Conservation (phyloP, 441 rosid genomes). For the Mallotus japonicus region DNA sequence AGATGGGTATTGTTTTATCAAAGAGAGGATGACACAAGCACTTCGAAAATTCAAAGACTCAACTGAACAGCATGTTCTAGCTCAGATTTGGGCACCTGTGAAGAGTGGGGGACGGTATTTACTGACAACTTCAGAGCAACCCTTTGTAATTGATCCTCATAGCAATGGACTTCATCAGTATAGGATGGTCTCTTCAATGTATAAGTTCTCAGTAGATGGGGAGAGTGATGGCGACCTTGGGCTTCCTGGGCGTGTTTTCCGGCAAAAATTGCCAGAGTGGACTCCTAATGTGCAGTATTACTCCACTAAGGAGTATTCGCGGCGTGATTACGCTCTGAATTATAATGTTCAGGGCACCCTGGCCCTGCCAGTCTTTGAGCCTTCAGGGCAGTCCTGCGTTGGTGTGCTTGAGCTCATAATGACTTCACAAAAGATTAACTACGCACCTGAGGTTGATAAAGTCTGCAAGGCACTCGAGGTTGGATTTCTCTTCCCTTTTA, state of each 20-base stretch:
- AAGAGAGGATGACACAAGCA: constrained; percentile 87
- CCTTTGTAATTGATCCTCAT: constrained; percentile 75
- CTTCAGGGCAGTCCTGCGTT: constrained; percentile 70
- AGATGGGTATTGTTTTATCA: constrained; percentile 59
- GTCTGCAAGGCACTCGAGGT: constrained; percentile 99
- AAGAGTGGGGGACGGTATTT: constrained; percentile 55
- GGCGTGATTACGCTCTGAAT: constrained; percentile 74
- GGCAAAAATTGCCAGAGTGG: constrained; percentile 84
- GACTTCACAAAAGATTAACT: constrained; percentile 84
- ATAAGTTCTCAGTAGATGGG: constrained; percentile 70
- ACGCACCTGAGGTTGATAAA: constrained; percentile 93
- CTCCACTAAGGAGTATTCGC: constrained; percentile 69
- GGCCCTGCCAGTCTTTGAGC: constrained; percentile 94
- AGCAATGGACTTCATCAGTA: constrained; percentile 74
- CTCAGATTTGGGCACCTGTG: constrained; percentile 94
- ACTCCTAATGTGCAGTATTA: constrained; percentile 90
- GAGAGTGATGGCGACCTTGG: constrained; percentile 70
- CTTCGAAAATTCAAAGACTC: constrained; percentile 75
- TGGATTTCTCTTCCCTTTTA: constrained; percentile 35
- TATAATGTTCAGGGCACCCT: constrained; percentile 76
- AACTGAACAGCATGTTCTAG: constrained; percentile 75
- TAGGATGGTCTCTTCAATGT: constrained; percentile 76
- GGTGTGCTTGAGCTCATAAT: constrained; percentile 86
- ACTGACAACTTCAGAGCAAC: constrained; percentile 85
- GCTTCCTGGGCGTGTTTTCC: constrained; percentile 93